These are phyloP conservation scores for Russula ochroleuca DNA, from an alignment of 768 basidiomycete species.

Conservation along the genomic window DNA sequence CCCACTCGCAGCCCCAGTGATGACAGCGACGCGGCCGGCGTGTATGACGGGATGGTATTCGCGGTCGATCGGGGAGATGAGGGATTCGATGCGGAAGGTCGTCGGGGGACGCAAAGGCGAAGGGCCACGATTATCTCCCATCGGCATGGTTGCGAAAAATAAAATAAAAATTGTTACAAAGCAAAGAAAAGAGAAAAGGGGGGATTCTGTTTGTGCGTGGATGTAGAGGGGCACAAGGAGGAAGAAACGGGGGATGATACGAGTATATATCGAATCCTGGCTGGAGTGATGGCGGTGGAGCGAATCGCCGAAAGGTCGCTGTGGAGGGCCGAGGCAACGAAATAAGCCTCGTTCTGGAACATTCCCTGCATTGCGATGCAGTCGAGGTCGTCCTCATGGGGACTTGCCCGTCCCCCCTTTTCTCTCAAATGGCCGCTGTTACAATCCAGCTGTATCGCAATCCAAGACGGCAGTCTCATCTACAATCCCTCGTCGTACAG, in stretches of 20 bases:
- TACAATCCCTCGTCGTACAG: constrained; percentile 90
- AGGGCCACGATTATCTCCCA: constrained; percentile 30
- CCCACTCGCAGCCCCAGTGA: constrained; percentile 56
- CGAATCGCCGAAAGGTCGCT: constrained; percentile 7
- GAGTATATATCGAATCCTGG: neutral
- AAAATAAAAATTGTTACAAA: neutral
- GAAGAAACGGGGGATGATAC: neutral
- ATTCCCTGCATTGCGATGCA: neutral
- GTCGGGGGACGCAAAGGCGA: constrained; percentile 35
- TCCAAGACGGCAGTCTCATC: neutral
- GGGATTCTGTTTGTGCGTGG: too few species aligned
- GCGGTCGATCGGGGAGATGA: constrained; percentile 39
- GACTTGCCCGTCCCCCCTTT: neutral
- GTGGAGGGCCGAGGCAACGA: neutral
- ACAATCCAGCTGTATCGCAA: neutral
- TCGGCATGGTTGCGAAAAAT: constrained; percentile 2
- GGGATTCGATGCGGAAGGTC: constrained; percentile 32
- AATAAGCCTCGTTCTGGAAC: neutral
- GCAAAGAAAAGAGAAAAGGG: neutral
- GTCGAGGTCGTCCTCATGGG: neutral
- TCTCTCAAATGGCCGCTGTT: neutral
- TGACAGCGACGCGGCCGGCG: constrained; percentile 50
- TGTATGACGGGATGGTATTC: constrained; percentile 51
- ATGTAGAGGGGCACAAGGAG: neutral
- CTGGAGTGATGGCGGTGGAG: neutral